Evolutionary conservation across 805 yeast species (phyloP), one percentile per base, ranked within the genome.

Genomic region (Yamadazyma insecticola): DNA sequence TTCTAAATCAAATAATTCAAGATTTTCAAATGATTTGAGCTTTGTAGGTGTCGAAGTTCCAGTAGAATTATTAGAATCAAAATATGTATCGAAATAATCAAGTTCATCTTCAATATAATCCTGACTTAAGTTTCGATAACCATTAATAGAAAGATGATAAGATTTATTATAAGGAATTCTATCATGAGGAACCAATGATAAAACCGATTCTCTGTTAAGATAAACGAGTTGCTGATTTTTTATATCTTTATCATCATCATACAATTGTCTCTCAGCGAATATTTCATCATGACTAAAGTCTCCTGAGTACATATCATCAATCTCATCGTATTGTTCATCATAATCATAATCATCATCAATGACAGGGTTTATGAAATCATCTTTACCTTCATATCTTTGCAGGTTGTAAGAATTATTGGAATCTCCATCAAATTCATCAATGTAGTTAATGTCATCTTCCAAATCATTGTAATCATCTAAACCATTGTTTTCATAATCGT

Each of bases 401-500:
- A n/a, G n/a, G n/a, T n/a, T n/a, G n/a, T 12, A 23, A 23, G 25
- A 10, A 23, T n/a, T n/a, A n/a, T n/a, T n/a, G n/a, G 18, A 13
- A 24, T 22, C 12, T 23, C 45, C 51, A n/a, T 39, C 47, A 29
- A 47, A 47, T 11, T 39, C 37, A 8, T 45, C 46, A 14, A 50
- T 49, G 30, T 51, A 51, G 20, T 44, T 39, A 4, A 44, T 43
- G 8, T 35, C 39, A 12, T 44, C 48, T 24, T 46, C 55, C 9
- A 18, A 20, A 20, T 30, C 25, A 13, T 46, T 51, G 18, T 38
- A 44, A 21, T 59, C 63, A 12, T 50, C 62, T 30, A 59, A 33
- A 2, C 71, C 70, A 35, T 65, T 64, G 39, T 64, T 63, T 25
- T 65, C 71, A 40, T 51, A 65, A 35, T 65, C 71, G 30, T 65